phyloP scores from a whole-genome alignment of 768 basidiomycete species.

The Pleurotus giganteus region DNA sequence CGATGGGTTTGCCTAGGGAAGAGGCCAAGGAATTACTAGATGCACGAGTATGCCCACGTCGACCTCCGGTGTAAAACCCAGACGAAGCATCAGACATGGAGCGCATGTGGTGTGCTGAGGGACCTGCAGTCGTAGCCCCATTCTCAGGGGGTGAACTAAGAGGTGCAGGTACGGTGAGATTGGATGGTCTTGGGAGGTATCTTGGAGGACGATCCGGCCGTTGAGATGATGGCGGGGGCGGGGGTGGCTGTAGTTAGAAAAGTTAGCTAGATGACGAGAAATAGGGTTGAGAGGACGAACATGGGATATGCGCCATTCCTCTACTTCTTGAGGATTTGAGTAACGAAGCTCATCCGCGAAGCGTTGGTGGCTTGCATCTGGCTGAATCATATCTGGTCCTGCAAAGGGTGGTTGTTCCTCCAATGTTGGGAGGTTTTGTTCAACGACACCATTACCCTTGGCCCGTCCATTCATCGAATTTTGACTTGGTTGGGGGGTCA shows the following conservation, averaged over 20 bases:
- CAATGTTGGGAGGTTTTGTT: not conserved
- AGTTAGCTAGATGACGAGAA: not conserved
- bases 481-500: not conserved
- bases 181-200: not conserved
- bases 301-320: not conserved
- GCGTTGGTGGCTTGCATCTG: not conserved
- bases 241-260: not conserved
- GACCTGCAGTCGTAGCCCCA: not conserved
- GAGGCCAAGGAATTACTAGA: conserved; percentile 3
- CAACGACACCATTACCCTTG: not conserved
- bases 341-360: not conserved
- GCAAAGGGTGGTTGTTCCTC: not conserved
- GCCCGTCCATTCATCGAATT: not conserved
- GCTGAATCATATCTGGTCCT: not conserved
- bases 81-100: conserved; percentile 3
- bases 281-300: not conserved
- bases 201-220: conserved; percentile 8
- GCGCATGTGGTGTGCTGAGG: not conserved
- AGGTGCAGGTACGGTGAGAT: conserved; percentile 1
- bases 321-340: not conserved
- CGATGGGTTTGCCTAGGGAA: conserved; percentile 5
- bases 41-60: not conserved
- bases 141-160: not conserved
- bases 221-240: not conserved
- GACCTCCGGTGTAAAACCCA: not conserved